Base-by-base conservation (phyloP, 139 green algal species). In the Pedinophyceae sp. region DNA sequence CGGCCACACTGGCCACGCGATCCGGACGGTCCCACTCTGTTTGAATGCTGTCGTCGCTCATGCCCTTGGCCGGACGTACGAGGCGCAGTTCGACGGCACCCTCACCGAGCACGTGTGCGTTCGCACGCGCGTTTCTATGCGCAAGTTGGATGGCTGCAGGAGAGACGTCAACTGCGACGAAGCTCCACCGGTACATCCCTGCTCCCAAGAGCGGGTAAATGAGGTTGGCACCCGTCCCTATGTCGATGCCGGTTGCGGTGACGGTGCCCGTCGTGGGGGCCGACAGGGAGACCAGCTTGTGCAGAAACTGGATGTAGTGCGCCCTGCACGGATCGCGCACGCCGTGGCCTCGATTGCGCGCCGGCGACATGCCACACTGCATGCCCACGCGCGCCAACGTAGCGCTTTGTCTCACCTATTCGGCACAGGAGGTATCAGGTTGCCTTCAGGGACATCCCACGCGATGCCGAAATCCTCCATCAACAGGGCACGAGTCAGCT, bases 281-380 rank as follows among this genome's bases (percentile, higher is more conserved):
- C 2, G 74, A 86, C 53, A 93, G 70, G 24, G 43, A 25, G 22
- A 96, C 64, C 67, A 97, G 65, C 57, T 94, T 77, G 2, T 83
- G n/a, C 13, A 97, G 23, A 87, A 87, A 96, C 62, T 84, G 72
- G 3, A 97, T 65, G 70, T 97, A 97, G 69, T 93, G 94, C 47
- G 62, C 61, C 2, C 89, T n/a, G n/a, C n/a, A n/a, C n/a, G n/a
- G n/a, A n/a, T n/a, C n/a, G n/a, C n/a, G n/a, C n/a, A n/a, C n/a
- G n/a, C n/a, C n/a, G n/a, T n/a, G n/a, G n/a, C n/a, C n/a, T n/a
- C n/a, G 60, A 60, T 89, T 92, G 43, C 89, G 73, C 2, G 93
- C 46, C 0, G 83, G 76, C 2, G 84, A 54, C 15, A 62, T 39
- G 18, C 58, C 43, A 6, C 47, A 22, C 27, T 30, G 26, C 13